phyloP scores from a whole-genome alignment of 129 eudicot species.

The Flaveria robusta region DNA sequence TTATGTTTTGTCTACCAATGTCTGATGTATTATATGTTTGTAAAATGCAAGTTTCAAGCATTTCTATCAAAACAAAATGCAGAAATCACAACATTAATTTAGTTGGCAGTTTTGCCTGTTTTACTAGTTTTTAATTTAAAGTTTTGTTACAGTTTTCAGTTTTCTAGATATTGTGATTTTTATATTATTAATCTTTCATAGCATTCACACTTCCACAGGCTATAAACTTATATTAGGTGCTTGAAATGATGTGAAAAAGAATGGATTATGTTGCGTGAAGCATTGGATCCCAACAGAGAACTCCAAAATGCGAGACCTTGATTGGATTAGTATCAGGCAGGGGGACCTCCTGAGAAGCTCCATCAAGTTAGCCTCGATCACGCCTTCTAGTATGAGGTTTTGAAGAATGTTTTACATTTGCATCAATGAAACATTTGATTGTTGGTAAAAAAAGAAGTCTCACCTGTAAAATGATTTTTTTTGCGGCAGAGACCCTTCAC shows the following conservation, averaged over 20 bases:
- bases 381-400: conserved; percentile 55
- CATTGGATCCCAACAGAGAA: conserved; percentile 98
- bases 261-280: conserved; percentile 66
- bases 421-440: not conserved
- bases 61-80: not conserved
- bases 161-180: not conserved
- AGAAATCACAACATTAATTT: not conserved
- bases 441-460: not conserved
- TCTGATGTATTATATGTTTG: not conserved
- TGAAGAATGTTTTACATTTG: not conserved
- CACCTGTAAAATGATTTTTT: not conserved
- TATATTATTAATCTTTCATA: not conserved
- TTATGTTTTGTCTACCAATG: not conserved
- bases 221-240: conserved; percentile 15
- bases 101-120: too few relatives aligned
- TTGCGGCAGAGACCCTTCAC: conserved; percentile 71
- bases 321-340: conserved; percentile 98
- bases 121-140: too few relatives aligned
- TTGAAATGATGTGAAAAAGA: conserved; percentile 13
- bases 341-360: conserved; percentile 99
- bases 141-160: not conserved
- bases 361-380: conserved; percentile 86
- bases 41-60: not conserved
- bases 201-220: conserved; percentile 47
- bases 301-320: conserved; percentile 99